Base-by-base conservation (phyloP, 2,329 filamentous ascomycete species). In the Hypoxylon sp. region DNA sequence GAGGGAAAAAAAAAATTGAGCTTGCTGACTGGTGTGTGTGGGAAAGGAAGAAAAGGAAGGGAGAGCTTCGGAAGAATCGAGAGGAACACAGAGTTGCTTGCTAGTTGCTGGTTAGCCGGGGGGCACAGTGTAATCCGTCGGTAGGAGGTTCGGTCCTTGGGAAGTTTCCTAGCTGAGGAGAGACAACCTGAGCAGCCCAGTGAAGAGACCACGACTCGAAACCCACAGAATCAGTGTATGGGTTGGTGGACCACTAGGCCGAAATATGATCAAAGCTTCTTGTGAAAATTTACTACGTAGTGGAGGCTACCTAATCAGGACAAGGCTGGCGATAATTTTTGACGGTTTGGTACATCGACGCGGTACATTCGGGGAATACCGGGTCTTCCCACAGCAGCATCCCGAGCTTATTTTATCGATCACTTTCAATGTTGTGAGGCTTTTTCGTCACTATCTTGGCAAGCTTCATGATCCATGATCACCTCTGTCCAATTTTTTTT, bases 291-390 rank as follows among this genome's bases (percentile, higher is more conserved):
- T 54, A 60, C 55, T 66, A 50, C 47, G 46, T 60, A 59, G 62
- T 62, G 70, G 68, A 71, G 71, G 70, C 71, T 78, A 74, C 77
- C 76, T 70, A 68, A 79, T 75, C 31, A 56, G 77, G 77, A 77
- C 75, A 79, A 79, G 76, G 74, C 77, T 77, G 74, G 62, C 63
- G 54, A 67, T 63, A 63, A 65, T 71, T 65, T 42, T 54, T 70
- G 19, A 66, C 33, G 50, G 65, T 58, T 63, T 37, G 54, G 62
- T 63, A 66, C 47, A 65, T 57, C 47, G 24, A n/a, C 61, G 39
- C 50, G 29, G 11, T 22, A 35, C 5, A 9, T 54, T 70, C 68
- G 68, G 68, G 68, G 62, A 59, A 70, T 70, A 70, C 54, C 68
- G 68, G 68, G 61, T 68, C 62, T 63, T 65, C 65, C 59, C 42